Evolutionary conservation across 2,329 filamentous ascomycete species (phyloP).

Genomic region (Aspergillus chevalieri): DNA sequence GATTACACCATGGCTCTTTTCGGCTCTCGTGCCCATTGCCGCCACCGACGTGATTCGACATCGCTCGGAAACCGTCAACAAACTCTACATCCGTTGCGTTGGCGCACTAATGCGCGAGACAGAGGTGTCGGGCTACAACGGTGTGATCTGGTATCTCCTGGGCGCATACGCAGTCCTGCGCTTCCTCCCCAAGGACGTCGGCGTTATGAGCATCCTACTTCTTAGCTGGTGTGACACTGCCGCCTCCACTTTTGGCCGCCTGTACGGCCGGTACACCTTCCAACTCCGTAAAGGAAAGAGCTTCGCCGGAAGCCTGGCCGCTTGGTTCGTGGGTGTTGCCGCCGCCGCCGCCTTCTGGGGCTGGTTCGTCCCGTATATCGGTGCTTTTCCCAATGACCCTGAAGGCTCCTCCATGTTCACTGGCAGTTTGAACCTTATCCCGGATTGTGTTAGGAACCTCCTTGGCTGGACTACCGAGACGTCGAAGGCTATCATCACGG

Average conservation of each 20-base stretch:
- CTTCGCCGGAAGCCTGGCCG: constrained; percentile 78
- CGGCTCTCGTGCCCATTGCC: constrained; percentile 75
- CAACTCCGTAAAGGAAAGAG: constrained; percentile 83
- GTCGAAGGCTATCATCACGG: constrained; percentile 54
- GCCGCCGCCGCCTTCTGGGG: constrained; percentile 88
- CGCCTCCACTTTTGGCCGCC: constrained; percentile 84
- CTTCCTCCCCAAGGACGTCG: constrained; percentile 89
- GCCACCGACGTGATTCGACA: constrained; percentile 77
- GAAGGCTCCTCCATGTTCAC: constrained; percentile 72
- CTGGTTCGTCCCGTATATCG: constrained; percentile 65
- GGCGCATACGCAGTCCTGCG: constrained; percentile 80
- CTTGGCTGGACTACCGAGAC: constrained; percentile 57
- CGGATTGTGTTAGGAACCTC: constrained; percentile 50
- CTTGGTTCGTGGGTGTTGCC: constrained; percentile 72
- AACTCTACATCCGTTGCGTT: constrained; percentile 74
- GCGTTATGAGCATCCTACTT: constrained; percentile 79
- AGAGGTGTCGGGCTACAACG: constrained; percentile 90
- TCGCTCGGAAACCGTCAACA: constrained; percentile 72
- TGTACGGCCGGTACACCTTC: constrained; percentile 85
- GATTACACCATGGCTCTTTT: constrained; percentile 80
- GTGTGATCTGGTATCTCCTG: constrained; percentile 92
- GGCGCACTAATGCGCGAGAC: constrained; percentile 96
- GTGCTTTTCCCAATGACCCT: constrained; percentile 63
- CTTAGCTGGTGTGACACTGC: constrained; percentile 98
- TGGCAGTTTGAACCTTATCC: constrained; percentile 63